Evolutionary conservation across 1,284 basidiomycete genomes (phyloP), one percentile per base, ranked within the genome.

Genomic region (Neonothopanus nambi): DNA sequence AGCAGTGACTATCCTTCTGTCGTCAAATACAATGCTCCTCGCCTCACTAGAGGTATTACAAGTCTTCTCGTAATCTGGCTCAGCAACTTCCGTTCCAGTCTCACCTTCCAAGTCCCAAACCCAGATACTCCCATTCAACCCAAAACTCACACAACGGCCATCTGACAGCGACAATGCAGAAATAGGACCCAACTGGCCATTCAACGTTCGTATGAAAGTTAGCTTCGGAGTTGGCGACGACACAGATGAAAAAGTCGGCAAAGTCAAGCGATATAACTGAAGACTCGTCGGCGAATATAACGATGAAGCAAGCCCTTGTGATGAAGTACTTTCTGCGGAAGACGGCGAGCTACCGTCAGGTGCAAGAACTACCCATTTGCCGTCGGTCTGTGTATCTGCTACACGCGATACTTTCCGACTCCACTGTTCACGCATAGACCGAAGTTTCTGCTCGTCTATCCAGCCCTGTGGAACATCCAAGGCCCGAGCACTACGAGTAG

Each of bases 71-170:
- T 61, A 57, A 55, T 64, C 58, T 11, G 70, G 67, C 43, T 64
- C 56, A 35, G 74, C 70, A 17, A 88, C 82, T 67, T 87, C 81
- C 28, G 81, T 79, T 42, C 84, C 82, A 41, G 74, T 77, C 13
- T 80, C 87, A 41, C 72, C 76, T 64, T 92, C 89, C 13, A 92
- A 72, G 68, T 92, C 89, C 89, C 89, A 92, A 2, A 89, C 85
- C 87, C 88, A 90, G 38, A 92, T 76, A 61, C 80, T 81, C 24
- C 88, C 87, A 62, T 89, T 82, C 36, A 71, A 70, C 9, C 85
- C 82, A 20, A 89, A 69, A 59, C 85, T 85, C 15, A 92, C 85
- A 59, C 89, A 92, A 2, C 89, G 81, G 17, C 89, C 89, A 64
- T 91, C 89, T 23, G 89, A 82, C 30, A 91, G 73, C 12, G 85